Evolutionary conservation across 1,139 yeast species (phyloP).

Genomic region (Suhomyces maxii): DNA sequence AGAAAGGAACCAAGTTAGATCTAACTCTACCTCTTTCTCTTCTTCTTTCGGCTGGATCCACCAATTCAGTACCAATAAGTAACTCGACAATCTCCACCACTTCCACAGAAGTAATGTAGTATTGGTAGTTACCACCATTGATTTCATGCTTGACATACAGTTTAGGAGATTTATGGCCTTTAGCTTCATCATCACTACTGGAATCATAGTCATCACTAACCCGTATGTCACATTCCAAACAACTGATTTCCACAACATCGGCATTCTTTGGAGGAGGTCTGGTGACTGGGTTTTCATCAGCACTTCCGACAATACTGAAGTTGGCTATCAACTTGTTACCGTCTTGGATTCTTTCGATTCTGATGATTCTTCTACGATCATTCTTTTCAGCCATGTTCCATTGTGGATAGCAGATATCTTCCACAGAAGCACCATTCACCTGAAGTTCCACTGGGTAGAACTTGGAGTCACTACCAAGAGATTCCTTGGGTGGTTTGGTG

Average conservation of each 20-base stretch:
- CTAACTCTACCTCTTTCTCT: slow-evolving; percentile 64
- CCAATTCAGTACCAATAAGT: slow-evolving; percentile 50
- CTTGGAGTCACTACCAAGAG: slow-evolving; percentile 30
- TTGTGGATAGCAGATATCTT: slow-evolving; percentile 49
- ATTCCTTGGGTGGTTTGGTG: slow-evolving; percentile 54
- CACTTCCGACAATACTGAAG: slow-evolving; percentile 54
- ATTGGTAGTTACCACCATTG: slow-evolving; percentile 29
- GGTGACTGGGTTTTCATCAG: slow-evolving; percentile 46
- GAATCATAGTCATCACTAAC: slow-evolving; percentile 34
- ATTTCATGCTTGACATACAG: slow-evolving; percentile 15
- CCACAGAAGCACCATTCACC: slow-evolving; percentile 43
- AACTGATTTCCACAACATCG: slow-evolving; percentile 59
- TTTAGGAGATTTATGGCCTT: slow-evolving; percentile 1
- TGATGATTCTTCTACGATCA: slow-evolving; percentile 56
- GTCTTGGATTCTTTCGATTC: slow-evolving; percentile 55
- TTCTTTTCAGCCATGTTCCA: slow-evolving; percentile 49
- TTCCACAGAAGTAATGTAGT: slow-evolving; percentile 65
- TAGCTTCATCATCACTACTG: slow-evolving; percentile 18
- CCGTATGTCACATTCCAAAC: slow-evolving; percentile 47
- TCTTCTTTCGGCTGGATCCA: slow-evolving; percentile 51
- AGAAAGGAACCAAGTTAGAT: slow-evolving; percentile 65
- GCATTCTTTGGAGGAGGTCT: slow-evolving; percentile 38
- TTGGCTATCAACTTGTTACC: slow-evolving; percentile 47
- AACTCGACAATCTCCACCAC: slow-evolving; percentile 64
- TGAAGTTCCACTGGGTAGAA: slow-evolving; percentile 50